phyloP scores from a whole-genome alignment of 768 basidiomycete species.

The Gautieria morchelliformis region DNA sequence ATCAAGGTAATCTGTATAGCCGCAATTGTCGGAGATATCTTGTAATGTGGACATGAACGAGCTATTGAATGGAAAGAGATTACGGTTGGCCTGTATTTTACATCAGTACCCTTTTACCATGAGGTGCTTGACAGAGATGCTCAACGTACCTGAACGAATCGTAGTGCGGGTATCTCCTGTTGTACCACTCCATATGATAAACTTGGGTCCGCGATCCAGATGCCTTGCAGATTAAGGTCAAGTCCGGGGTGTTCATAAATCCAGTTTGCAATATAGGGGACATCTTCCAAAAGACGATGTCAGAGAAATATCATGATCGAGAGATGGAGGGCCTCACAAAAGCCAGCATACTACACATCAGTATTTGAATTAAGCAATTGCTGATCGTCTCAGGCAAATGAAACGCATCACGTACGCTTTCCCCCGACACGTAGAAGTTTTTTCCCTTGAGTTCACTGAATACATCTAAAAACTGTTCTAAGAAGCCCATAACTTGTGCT shows the following conservation, averaged over 20 bases:
- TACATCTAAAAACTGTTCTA: conserved; percentile 13
- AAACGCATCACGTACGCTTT: conserved; percentile 12
- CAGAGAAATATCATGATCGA: conserved; percentile 8
- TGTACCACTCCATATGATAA: conserved; percentile 14
- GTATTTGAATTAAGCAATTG: not conserved
- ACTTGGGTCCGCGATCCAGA: conserved; percentile 17
- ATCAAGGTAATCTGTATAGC: conserved; percentile 26
- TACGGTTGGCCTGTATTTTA: conserved; percentile 36
- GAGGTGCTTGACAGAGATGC: not conserved
- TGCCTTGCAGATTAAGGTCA: conserved; percentile 14
- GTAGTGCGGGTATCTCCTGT: conserved; percentile 14
- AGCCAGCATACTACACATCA: conserved; percentile 23
- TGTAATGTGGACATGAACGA: conserved; percentile 40
- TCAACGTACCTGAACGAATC: conserved; percentile 13
- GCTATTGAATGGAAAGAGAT: conserved; percentile 51
- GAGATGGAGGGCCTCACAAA: conserved; percentile 15
- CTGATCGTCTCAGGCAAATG: not conserved
- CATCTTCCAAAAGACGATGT: not conserved
- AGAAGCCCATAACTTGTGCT: conserved; percentile 14
- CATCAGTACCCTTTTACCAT: not conserved
- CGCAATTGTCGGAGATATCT: conserved; percentile 24
- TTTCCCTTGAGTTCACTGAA: conserved; percentile 16
- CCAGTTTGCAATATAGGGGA: conserved; percentile 16
- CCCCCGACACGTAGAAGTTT: conserved; percentile 14
- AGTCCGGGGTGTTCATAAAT: conserved; percentile 15